Conservation (phyloP, 169 alveolate species). For the Plasmodium fragile region DNA sequence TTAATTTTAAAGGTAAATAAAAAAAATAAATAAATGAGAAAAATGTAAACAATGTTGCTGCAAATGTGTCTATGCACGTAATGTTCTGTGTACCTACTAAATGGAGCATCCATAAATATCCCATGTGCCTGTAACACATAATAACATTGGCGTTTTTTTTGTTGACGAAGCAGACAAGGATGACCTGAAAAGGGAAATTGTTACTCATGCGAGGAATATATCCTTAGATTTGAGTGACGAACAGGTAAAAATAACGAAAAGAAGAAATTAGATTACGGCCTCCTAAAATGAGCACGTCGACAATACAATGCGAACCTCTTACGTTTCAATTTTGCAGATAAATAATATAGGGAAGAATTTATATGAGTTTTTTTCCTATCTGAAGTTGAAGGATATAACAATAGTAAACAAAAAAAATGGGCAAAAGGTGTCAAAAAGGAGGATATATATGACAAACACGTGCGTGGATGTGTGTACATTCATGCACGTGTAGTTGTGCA, state of each 20-base stretch:
- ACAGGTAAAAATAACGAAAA: conserved; percentile 15
- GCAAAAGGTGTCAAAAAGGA: background rate
- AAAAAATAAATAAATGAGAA: background rate
- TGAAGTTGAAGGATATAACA: conserved; percentile 40
- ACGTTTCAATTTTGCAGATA: conserved; percentile 33
- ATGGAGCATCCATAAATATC: background rate
- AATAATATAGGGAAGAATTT: conserved; percentile 44
- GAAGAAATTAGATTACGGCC: background rate
- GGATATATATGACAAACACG: background rate
- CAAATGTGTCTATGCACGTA: background rate
- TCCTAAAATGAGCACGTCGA: background rate
- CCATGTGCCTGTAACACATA: background rate
- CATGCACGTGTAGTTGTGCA: conserved; percentile 7
- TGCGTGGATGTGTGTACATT: background rate
- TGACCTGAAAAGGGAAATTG: conserved; percentile 42
- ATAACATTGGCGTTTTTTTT: background rate
- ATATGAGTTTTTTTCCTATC: conserved; percentile 59
- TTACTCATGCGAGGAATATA: conserved; percentile 27
- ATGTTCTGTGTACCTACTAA: background rate
- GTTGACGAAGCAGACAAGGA: conserved; percentile 29
- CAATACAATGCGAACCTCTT: background rate
- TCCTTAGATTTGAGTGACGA: conserved; percentile 47
- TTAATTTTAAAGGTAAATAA: conserved; percentile 60
- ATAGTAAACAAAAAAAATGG: conserved; percentile 53
- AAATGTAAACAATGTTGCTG: background rate